Base-by-base conservation (phyloP, 139 green algal genomes). In the Tetradesmus obliquus region DNA sequence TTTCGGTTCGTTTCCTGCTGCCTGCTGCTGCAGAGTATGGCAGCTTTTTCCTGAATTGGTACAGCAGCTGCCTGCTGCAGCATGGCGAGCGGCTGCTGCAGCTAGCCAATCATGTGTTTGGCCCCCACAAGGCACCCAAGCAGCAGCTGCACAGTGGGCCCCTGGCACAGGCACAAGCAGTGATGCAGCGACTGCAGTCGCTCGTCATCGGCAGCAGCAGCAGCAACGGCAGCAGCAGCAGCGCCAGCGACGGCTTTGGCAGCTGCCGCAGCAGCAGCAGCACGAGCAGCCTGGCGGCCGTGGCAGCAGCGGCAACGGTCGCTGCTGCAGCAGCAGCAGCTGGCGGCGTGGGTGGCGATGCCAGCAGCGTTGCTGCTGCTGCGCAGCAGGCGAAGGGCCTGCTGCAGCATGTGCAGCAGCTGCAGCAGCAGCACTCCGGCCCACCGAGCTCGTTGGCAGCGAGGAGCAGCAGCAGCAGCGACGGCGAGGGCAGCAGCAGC, bases 31-130 rank as follows among this genome's bases (percentile, higher is more conserved):
- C 82, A 79, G 24, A 58, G 24, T 91, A 90, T 53, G 79, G 91
- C 82, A 91, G 90, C 53, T 97, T 96, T 74, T 97, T 96, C 91
- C 93, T 96, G 60, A 55, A 88, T 19, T 97, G 95, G 95, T 97
- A 97, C 93, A 95, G 91, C 82, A 88, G 45, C 82, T 93, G 60
- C 45, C 93, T 97, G 22, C 71, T 96, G 9, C 20, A 89, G 24
- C 95, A 97, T 87, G 95, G 94, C 22, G 94, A 96, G 22, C 86
- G 91, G 22, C 62, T 97, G 83, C 89, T 96, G 80, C n/a, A 69
- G 20, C 55, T 94, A 1, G 95, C 95, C 6, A 89, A 54, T 4
- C 80, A 89, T 53, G 89, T 92, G 54, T 94, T 95, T 74, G 66
- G 80, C 0, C 80, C 55, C 4, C 91, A 24, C 88, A 88, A 58